Evolutionary conservation across 2,329 filamentous ascomycete genomes (phyloP), one percentile per base, ranked within the genome.

Genomic region (Chrysoporthe deuterocubensis): DNA sequence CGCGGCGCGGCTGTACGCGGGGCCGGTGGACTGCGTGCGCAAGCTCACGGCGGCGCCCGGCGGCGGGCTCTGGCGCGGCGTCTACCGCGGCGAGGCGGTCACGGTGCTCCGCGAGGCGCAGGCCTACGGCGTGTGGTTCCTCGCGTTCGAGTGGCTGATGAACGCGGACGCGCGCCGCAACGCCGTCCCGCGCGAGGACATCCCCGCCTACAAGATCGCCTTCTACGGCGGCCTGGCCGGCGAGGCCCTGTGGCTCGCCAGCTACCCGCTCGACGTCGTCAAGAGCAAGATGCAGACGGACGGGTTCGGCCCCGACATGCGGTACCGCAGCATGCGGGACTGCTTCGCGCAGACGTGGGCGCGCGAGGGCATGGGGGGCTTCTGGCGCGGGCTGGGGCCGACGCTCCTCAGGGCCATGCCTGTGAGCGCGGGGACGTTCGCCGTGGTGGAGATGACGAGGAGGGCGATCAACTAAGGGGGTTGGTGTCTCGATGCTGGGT

Each of bases 221-320:
- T 82, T 93, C 14, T 99, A 98, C 78, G 96, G 96, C 71, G 96
- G 96, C 57, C 80, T 99, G 52, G 96, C 96, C 0, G 96, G 96
- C 73, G 96, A 99, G 84, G 93, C 90, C 64, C 86, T 99, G 67
- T 99, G 96, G 96, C 83, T 99, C 66, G 86, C 87, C 46, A 97
- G 93, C 76, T 99, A 99, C 81, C 96, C 96, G 32, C 91, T 99
- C 72, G 96, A 99, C 81, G 95, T 99, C 40, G 82, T 99, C 81
- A 99, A 99, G 91, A 97, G 93, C 81, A 98, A 97, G 88, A 97
- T 98, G 95, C 96, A 99, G 87, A 97, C 91, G 68, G 96, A 99
- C 81, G 94, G 92, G 0, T 96, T 97, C 77, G 93, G 92, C 4
- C 70, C 78, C 61, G 81, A 86, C 71, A 89, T 90, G 83, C 86